Percentiles rank a stretch among this genome's conserved stretches.
phyloP scores from a whole-genome alignment of 2,329 filamentous ascomycete genomes.

The Stemphylium lycopersici region DNA sequence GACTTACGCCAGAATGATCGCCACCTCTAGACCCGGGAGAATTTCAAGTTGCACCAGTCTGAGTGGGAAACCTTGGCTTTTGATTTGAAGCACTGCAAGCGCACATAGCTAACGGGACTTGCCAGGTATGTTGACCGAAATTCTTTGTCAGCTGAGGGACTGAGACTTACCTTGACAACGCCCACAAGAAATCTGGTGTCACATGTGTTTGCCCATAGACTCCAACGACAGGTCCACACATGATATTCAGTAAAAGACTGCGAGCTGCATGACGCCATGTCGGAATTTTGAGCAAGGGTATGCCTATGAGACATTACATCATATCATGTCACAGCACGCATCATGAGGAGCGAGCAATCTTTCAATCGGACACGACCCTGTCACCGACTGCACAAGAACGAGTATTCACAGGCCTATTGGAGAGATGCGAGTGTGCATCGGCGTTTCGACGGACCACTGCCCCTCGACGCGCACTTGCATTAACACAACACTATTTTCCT shows the following conservation, averaged over 20 bases:
- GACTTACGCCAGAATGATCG: constrained; percentile 4
- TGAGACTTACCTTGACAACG: neutral
- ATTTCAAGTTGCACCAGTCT: neutral
- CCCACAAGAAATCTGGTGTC: neutral
- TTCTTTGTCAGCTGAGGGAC: neutral
- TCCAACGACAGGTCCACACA: neutral
- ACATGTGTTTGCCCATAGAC: neutral
- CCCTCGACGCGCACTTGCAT: neutral
- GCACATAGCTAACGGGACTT: neutral
- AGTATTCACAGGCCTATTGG: neutral
- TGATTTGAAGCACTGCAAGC: neutral
- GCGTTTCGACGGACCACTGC: neutral
- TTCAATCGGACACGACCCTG: neutral
- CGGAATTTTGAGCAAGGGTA: neutral
- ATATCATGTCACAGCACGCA: neutral
- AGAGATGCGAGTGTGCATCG: neutral
- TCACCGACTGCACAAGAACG: neutral
- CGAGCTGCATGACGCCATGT: neutral
- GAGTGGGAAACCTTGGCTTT: neutral
- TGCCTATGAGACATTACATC: no score
- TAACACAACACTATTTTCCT: neutral
- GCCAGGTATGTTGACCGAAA: neutral
- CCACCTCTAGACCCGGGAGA: neutral
- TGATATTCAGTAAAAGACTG: neutral
- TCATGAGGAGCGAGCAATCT: neutral